Evolutionary conservation across 2,329 filamentous ascomycete species (phyloP).

Genomic region (Aspergillus bombycis): DNA sequence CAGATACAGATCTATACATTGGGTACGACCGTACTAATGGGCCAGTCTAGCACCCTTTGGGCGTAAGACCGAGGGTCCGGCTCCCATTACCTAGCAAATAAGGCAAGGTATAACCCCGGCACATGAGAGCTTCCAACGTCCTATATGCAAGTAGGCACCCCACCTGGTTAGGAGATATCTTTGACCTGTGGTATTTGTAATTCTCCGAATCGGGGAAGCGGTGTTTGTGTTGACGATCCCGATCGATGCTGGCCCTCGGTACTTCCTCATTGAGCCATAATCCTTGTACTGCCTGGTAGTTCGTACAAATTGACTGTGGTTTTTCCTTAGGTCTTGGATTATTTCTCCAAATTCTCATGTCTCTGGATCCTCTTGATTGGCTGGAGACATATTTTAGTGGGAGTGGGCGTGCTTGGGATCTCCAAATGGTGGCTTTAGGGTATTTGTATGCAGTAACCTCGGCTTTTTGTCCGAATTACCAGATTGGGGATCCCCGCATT

Average conservation of each 20-base stretch:
- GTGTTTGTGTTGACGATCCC: background rate
- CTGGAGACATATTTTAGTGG: background rate
- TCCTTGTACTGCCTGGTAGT: background rate
- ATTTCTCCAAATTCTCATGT: background rate
- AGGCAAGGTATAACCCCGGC: background rate
- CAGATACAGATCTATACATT: background rate
- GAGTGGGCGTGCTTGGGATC: background rate
- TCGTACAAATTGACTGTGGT: background rate
- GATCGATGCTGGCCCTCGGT: conserved; percentile 1
- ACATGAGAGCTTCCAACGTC: background rate
- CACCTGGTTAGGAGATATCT: background rate
- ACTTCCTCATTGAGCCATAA: background rate
- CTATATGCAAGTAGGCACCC: background rate
- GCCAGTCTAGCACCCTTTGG: background rate
- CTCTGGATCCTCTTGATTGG: background rate
- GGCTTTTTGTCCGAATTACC: conserved; percentile 28
- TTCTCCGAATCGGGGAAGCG: background rate
- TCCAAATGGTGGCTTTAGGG: background rate
- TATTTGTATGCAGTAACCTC: conserved; percentile 15
- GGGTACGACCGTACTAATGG: background rate
- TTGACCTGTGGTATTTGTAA: background rate
- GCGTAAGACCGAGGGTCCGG: background rate
- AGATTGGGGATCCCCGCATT: conserved; percentile 27
- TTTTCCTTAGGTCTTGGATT: background rate
- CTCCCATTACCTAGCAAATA: background rate